Evolutionary conservation across 2,329 filamentous ascomycete genomes (phyloP), one percentile per base, ranked within the genome.

Genomic region (Cytospora paraplurivora): DNA sequence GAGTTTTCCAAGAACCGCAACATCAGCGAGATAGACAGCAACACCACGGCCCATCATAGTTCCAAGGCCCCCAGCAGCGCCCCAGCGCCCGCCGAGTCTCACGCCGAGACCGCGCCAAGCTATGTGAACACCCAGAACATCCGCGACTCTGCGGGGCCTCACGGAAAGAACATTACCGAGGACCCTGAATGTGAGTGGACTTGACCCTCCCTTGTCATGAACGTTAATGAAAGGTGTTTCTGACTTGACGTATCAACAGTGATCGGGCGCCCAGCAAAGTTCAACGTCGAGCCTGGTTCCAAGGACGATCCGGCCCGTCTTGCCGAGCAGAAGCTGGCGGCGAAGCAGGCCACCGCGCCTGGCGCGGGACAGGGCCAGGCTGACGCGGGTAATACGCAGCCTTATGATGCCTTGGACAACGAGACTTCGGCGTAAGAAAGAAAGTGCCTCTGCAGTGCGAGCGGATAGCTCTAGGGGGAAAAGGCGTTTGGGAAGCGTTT

Each of bases 1-100:
- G 77, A 74, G 13, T 92, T 91, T 70, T 77, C 82, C 49, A 74
- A 81, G 62, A 90, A 91, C 76, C 78, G 80, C 32, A 66, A 62
- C 44, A 51, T 66, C 51, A 12, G 50, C 35, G 27, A 54, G 7
- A 35, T 37, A 19, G 58, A 35, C 15, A 8, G 47, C 49, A 50
- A 50, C 33, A 51, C 49, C n/a, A 34, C 19, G 13, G 33, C 12
- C 53, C 11, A 41, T n/a, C n/a, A 44, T 8, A 37, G 49, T 41
- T 34, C 52, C 41, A 27, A 61, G 27, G 11, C 21, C 7, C 52
- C 51, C 44, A 34, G 58, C 56, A 52, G 35, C 19, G 38, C 37
- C 38, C 34, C 60, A 11, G 47, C 51, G 17, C 12, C 33, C 41
- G 63, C 64, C 52, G 66, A 63, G 19, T 62, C 58, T 56, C 68